Conservation (phyloP, 2,329 filamentous ascomycete genomes). For the Exserohilum turcica region DNA sequence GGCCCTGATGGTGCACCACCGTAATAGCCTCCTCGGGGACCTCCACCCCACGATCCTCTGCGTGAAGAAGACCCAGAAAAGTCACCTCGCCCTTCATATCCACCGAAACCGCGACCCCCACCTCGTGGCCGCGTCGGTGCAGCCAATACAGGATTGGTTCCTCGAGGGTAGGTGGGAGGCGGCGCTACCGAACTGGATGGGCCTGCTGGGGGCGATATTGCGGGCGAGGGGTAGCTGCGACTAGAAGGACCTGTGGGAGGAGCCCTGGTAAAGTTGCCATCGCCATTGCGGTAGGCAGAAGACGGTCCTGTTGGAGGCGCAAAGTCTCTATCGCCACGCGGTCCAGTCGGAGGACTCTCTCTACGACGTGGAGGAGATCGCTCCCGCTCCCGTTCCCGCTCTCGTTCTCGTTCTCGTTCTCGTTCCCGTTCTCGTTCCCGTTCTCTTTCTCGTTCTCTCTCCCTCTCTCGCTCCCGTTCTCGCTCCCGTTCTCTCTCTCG, state of each 20-base stretch:
- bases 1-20: slow-evolving; percentile 44
- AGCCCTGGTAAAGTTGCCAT: slow-evolving; percentile 41
- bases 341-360: slow-evolving; percentile 47
- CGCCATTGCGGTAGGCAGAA: slow-evolving; percentile 45
- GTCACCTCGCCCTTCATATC: slow-evolving; percentile 45
- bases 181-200: slow-evolving; percentile 39
- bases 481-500: slow-evolving; percentile 33
- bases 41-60: slow-evolving; percentile 44
- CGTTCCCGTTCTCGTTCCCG: slow-evolving; percentile 32
- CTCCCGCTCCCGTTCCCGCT: slow-evolving; percentile 29
- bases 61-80: slow-evolving; percentile 41
- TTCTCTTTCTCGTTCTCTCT: no score
- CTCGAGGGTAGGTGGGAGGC: slow-evolving; percentile 44
- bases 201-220: slow-evolving; percentile 49
- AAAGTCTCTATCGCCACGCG: slow-evolving; percentile 44
- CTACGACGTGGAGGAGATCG: slow-evolving; percentile 45
- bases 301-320: slow-evolving; percentile 47
- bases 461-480: slow-evolving; percentile 33
- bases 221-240: slow-evolving; percentile 44
- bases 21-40: slow-evolving; percentile 36
- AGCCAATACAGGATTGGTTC: slow-evolving; percentile 45
- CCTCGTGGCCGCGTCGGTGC: slow-evolving; percentile 50
- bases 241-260: slow-evolving; percentile 49
- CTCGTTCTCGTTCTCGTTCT: slow-evolving; percentile 36
- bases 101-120: slow-evolving; percentile 47